Percentiles rank a stretch among this genome's conserved stretches.
These are phyloP conservation scores for Bathelium albidoporum DNA, from an alignment of 495 filamentous ascomycete genomes.

Conservation along the genomic window DNA sequence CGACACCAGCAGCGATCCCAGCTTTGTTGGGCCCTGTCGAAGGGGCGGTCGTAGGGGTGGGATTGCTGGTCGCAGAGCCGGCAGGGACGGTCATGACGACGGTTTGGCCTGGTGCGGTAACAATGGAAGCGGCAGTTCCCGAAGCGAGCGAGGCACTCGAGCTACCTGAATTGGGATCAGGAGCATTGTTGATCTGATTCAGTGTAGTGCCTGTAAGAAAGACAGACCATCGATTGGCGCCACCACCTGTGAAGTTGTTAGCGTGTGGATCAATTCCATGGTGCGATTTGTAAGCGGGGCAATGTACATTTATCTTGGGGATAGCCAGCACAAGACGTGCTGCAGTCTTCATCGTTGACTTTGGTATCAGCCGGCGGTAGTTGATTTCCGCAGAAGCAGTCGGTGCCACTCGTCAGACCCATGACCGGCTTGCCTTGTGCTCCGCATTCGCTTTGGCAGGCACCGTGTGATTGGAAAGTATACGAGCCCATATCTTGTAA, in stretches of 20 bases:
- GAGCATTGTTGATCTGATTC: conserved; percentile 18
- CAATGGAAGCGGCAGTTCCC: conserved; percentile 14
- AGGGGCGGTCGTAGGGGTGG: conserved; percentile 4
- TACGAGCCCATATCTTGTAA: conserved; percentile 27
- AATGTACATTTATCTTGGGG: conserved; percentile 47
- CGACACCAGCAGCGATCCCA: conserved; percentile 79
- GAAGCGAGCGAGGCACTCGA: conserved; percentile 23
- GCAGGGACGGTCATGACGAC: conserved; percentile 19
- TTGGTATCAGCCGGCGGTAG: conserved; percentile 41
- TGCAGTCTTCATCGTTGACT: conserved; percentile 44
- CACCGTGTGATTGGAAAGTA: conserved; percentile 32
- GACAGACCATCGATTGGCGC: conserved; percentile 34
- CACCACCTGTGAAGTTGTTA: conserved; percentile 40
- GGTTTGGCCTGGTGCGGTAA: conserved; percentile 8
- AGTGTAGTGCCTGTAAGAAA: conserved; percentile 40
- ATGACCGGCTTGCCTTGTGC: conserved; percentile 26
- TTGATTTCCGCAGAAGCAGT: conserved; percentile 54
- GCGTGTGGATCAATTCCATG: too few relatives aligned
- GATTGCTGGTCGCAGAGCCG: conserved; percentile 12
- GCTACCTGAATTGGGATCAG: conserved; percentile 7
- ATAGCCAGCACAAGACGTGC: conserved; percentile 47
- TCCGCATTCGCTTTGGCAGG: conserved; percentile 34
- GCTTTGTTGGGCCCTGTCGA: conserved; percentile 45
- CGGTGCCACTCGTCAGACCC: conserved; percentile 32
- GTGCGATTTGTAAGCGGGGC: not conserved